phyloP scores from a whole-genome alignment of 139 green algal species.

The Chlamydomonas schloesseri region DNA sequence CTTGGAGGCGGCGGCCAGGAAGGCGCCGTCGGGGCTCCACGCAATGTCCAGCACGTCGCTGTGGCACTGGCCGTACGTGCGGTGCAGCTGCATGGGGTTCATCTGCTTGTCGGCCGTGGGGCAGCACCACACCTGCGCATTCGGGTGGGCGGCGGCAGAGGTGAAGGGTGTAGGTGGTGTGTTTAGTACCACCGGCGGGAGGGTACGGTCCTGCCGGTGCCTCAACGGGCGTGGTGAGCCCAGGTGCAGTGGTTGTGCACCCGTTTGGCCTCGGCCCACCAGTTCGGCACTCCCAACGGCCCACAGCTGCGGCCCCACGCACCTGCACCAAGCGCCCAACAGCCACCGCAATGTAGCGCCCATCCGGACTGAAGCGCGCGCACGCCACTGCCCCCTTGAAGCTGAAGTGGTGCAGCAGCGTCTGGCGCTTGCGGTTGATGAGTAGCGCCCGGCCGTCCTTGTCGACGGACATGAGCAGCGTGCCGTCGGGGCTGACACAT shows the following conservation, averaged over 20 bases:
- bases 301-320: not conserved
- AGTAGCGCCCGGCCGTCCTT: conserved; percentile 84
- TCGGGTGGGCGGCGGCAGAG: not conserved
- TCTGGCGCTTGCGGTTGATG: conserved; percentile 77
- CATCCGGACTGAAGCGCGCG: conserved; percentile 92
- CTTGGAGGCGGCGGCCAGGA: not conserved
- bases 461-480: conserved; percentile 91
- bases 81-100: conserved; percentile 91
- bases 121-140: conserved; percentile 88
- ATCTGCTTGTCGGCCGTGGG: conserved; percentile 87
- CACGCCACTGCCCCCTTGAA: conserved; percentile 89
- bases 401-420: conserved; percentile 93
- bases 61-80: conserved; percentile 89
- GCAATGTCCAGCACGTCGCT: conserved; percentile 89
- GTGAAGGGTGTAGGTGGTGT: too few relatives aligned
- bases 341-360: conserved; percentile 86
- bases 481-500: conserved; percentile 83
- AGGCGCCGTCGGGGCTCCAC: conserved; percentile 72
- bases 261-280: too few relatives aligned
- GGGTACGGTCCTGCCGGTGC: too few relatives aligned
- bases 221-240: too few relatives aligned
- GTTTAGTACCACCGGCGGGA: too few relatives aligned
- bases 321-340: conserved; percentile 91
- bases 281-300: too few relatives aligned
- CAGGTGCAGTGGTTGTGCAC: too few relatives aligned